These are phyloP conservation scores for Aspergillus persii DNA, from an alignment of 2,329 filamentous ascomycete species.

Conservation along the genomic window DNA sequence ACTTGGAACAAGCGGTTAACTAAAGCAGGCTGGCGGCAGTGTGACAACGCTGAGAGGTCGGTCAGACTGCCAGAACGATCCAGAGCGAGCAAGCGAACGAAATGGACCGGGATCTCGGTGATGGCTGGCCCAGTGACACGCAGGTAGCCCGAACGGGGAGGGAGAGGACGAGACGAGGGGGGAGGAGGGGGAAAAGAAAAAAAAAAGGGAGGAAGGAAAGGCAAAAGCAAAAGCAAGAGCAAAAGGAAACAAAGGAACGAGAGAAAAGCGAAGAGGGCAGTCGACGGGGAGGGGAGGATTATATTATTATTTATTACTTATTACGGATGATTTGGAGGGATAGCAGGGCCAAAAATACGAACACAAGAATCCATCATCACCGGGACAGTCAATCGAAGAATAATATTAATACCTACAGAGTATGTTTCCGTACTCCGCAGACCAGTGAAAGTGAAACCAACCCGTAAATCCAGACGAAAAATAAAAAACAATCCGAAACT, in stretches of 20 bases:
- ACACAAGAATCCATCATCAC: too few relatives aligned
- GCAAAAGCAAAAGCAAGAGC: slow-evolving; percentile 7
- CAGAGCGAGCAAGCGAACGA: slow-evolving; percentile 23
- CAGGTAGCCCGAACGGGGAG: slow-evolving; percentile 22
- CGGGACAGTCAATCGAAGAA: too few relatives aligned
- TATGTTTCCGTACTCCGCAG: too few relatives aligned
- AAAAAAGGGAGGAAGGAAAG: slow-evolving; percentile 9
- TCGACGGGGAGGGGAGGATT: slow-evolving; percentile 3
- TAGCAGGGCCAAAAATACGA: background rate
- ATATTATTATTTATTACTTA: background rate
- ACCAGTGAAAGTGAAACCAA: too few relatives aligned
- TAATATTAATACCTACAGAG: too few relatives aligned
- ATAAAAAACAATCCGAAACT: slow-evolving; percentile 10
- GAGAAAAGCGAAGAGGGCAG: slow-evolving; percentile 7
- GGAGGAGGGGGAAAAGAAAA: slow-evolving; percentile 1
- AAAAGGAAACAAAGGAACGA: slow-evolving; percentile 12
- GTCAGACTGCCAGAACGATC: slow-evolving; percentile 18
- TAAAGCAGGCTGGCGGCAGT: slow-evolving; percentile 25
- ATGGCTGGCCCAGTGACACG: slow-evolving; percentile 17
- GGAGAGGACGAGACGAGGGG: slow-evolving; percentile 1
- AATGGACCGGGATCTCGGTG: slow-evolving; percentile 19
- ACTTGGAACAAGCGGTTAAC: slow-evolving; percentile 24
- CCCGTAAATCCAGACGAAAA: background rate
- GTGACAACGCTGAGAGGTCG: slow-evolving; percentile 24
- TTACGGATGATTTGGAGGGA: background rate